A percentile compares a stretch with the other conserved stretches of the same genome.
phyloP scores from a whole-genome alignment of 768 basidiomycete species.

The Suillus ampliporus region DNA sequence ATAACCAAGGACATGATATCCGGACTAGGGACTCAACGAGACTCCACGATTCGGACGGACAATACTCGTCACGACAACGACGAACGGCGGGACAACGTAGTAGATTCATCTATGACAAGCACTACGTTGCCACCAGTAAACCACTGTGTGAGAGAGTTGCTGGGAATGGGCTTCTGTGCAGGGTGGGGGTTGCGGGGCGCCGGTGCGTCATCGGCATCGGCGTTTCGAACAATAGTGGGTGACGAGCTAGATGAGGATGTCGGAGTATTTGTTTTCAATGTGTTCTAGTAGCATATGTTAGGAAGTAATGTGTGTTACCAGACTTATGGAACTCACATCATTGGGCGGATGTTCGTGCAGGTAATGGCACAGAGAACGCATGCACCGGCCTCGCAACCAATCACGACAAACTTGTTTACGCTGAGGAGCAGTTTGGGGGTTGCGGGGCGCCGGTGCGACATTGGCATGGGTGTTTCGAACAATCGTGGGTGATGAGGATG shows the following conservation, averaged over 20 bases:
- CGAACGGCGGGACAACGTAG: too few relatives aligned
- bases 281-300: neutral
- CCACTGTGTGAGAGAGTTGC: neutral
- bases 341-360: neutral
- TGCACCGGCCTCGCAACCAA: neutral
- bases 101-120: too few relatives aligned
- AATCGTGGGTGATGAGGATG: rapidly evolving
- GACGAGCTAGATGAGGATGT: neutral
- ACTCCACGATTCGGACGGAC: too few relatives aligned
- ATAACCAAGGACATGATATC: too few relatives aligned
- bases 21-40: too few relatives aligned
- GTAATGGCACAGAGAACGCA: too few relatives aligned
- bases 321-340: neutral
- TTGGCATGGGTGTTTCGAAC: too few relatives aligned
- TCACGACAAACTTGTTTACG: neutral
- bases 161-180: neutral
- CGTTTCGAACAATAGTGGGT: too few relatives aligned
- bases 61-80: too few relatives aligned
- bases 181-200: neutral
- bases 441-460: too few relatives aligned
- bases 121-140: too few relatives aligned
- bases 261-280: neutral
- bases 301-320: neutral
- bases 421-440: neutral
- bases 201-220: too few relatives aligned